Percentiles rank a stretch among this genome's conserved stretches.
Conservation (phyloP, 1,284 basidiomycete species). For the Xanthoconium separans region DNA sequence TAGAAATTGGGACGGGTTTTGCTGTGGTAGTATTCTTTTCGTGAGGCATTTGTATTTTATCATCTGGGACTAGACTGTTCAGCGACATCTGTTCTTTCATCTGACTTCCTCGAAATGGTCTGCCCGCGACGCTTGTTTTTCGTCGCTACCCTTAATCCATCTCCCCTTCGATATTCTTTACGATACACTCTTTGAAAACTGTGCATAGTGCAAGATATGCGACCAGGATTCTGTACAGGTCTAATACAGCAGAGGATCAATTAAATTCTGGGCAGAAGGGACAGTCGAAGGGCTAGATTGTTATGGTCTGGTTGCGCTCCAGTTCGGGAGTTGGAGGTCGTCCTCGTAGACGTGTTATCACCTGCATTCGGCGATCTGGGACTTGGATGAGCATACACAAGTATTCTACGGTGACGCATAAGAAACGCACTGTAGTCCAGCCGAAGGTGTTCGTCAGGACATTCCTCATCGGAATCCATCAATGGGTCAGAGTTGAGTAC, state of each 20-base stretch:
- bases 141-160: constrained; percentile 12
- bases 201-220: constrained; percentile 8
- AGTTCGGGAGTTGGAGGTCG: constrained; percentile 47
- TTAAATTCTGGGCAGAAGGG: neutral
- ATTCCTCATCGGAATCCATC: constrained; percentile 71
- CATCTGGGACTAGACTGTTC: constrained; percentile 38
- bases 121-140: constrained; percentile 13
- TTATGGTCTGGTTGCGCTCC: constrained; percentile 15
- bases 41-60: constrained; percentile 39
- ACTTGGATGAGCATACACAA: constrained; percentile 9
- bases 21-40: constrained; percentile 28
- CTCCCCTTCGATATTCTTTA: constrained; percentile 20
- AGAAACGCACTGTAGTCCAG: constrained; percentile 58
- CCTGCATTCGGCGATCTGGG: constrained; percentile 53
- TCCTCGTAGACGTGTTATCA: constrained; percentile 55
- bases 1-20: constrained; percentile 25
- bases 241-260: constrained; percentile 3
- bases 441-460: constrained; percentile 57
- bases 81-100: constrained; percentile 30
- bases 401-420: neutral
- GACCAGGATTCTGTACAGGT: constrained; percentile 1
- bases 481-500: constrained; percentile 62
- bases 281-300: constrained; percentile 10
- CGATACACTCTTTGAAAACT: constrained; percentile 24
- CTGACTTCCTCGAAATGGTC: constrained; percentile 19